These are phyloP conservation scores for Epicoccum nigrum DNA, from an alignment of 2,329 filamentous ascomycete genomes.

Conservation along the genomic window DNA sequence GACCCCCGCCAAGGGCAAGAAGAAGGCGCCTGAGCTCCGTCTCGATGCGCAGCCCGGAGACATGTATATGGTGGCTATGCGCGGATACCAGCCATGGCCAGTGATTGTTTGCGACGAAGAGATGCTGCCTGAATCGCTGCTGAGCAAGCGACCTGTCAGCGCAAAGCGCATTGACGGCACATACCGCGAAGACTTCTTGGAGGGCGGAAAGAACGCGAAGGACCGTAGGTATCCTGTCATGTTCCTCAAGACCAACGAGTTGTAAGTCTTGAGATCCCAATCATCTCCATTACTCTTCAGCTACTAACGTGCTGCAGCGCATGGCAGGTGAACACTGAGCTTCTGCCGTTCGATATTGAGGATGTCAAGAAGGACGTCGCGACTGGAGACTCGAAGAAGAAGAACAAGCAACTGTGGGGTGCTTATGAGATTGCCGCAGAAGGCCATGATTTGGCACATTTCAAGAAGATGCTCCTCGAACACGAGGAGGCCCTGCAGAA, in stretches of 20 bases:
- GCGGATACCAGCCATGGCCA: slow-evolving; percentile 94
- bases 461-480: slow-evolving; percentile 75
- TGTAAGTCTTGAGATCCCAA: slow-evolving; percentile 68
- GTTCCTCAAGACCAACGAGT: slow-evolving; percentile 95
- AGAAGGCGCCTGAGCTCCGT: slow-evolving; percentile 69
- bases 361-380: slow-evolving; percentile 74
- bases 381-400: slow-evolving; percentile 80
- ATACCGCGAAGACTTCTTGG: slow-evolving; percentile 84
- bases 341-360: slow-evolving; percentile 77
- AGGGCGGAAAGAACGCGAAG: slow-evolving; percentile 82
- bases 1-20: slow-evolving; percentile 75
- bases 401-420: slow-evolving; percentile 76
- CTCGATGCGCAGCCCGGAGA: slow-evolving; percentile 88
- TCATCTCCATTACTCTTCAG: neutral
- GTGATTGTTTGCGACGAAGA: slow-evolving; percentile 91
- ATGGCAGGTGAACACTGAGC: slow-evolving; percentile 86
- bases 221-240: slow-evolving; percentile 93
- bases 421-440: slow-evolving; percentile 84
- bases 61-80: slow-evolving; percentile 90
- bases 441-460: slow-evolving; percentile 76
- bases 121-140: slow-evolving; percentile 82
- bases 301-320: slow-evolving; percentile 62
- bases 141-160: slow-evolving; percentile 81
- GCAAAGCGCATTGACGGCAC: slow-evolving; percentile 82
- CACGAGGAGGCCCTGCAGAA: slow-evolving; percentile 63